Evolutionary conservation across 148 eudicot species (phyloP), one percentile per base, ranked within the genome.

Genomic region (Spergularia marina): DNA sequence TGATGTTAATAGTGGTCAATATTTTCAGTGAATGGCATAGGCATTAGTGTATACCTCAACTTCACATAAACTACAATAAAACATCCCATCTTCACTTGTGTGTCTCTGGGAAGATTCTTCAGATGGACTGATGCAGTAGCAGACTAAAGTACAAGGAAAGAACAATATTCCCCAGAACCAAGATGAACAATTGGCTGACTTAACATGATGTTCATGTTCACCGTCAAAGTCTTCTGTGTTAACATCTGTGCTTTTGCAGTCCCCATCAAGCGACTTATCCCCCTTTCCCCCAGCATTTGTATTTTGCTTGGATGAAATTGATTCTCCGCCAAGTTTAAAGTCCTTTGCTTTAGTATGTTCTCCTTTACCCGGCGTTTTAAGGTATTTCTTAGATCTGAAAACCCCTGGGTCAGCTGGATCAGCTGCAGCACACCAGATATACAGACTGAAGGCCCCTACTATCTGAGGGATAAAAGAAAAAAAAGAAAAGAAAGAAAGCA

Each of bases 371-470:
- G 82, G 75, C 25, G 80, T 70, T 76, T 88, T 96, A 47, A 84
- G 70, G 79, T 96, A 96, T 75, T 92, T 96, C 79, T 94, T 94
- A 34, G 98, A 94, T 83, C 79, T 94, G 81, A 91, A 94, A 76
- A 94, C 98, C 72, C 97, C 98, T 0, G 87, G 84, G 77, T 94
- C 97, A 9, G 97, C 95, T 62, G 98, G 98, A 80, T 94, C 98
- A 75, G 98, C 89, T 71, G 90, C 98, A n/a, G 95, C 97, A 82
- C 97, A 94, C 98, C 98, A 94, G 83, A 94, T 87, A 80, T 94
- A 94, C 62, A 94, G 83, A 71, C 98, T 80, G 76, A 94, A 87
- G 74, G 80, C 90, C 52, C 88, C 80, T 63, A 81, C 70, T 73
- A 94, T 89, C 98, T 94, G 92, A 53, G 4, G 36, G 36, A 23